These are phyloP conservation scores for Teratosphaeria destructans DNA, from an alignment of 2,329 filamentous ascomycete species.

Conservation along the genomic window DNA sequence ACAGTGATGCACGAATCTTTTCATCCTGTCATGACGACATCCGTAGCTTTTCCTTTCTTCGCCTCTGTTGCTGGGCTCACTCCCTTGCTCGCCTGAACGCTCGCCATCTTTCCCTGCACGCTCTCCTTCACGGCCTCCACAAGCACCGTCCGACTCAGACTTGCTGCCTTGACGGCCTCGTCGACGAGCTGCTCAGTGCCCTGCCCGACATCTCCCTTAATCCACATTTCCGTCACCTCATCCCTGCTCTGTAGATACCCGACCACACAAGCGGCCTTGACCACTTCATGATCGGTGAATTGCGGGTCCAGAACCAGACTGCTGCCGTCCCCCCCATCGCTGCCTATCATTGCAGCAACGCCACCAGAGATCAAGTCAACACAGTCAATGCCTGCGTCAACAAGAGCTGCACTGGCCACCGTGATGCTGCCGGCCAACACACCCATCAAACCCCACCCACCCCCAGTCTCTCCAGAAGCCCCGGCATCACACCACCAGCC, in stretches of 20 bases:
- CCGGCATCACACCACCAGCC: slow-evolving; percentile 49
- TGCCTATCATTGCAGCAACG: slow-evolving; percentile 58
- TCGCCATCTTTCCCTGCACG: slow-evolving; percentile 28
- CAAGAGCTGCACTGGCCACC: slow-evolving; percentile 82
- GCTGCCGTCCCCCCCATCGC: slow-evolving; percentile 19
- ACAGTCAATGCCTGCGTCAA: slow-evolving; percentile 91
- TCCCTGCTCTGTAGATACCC: slow-evolving; percentile 79
- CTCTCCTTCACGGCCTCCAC: slow-evolving; percentile 52
- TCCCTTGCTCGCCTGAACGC: background rate
- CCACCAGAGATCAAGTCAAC: slow-evolving; percentile 84
- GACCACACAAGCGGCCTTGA: slow-evolving; percentile 78
- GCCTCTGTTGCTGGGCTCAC: slow-evolving; percentile 9
- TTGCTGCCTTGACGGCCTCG: slow-evolving; percentile 52
- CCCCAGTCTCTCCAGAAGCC: slow-evolving; percentile 28
- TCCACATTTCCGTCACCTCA: slow-evolving; percentile 90
- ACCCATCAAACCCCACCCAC: slow-evolving; percentile 76
- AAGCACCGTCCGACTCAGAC: slow-evolving; percentile 49
- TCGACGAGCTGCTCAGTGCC: slow-evolving; percentile 48
- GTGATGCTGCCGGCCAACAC: slow-evolving; percentile 87
- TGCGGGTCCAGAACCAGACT: slow-evolving; percentile 68
- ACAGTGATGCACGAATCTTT: background rate
- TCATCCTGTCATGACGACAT: slow-evolving; percentile 24
- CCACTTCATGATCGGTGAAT: slow-evolving; percentile 64
- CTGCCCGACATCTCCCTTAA: slow-evolving; percentile 58
- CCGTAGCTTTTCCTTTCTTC: slow-evolving; percentile 10